Conservation (phyloP, 2,329 filamentous ascomycete species). For the Trichoderma guizhouense region DNA sequence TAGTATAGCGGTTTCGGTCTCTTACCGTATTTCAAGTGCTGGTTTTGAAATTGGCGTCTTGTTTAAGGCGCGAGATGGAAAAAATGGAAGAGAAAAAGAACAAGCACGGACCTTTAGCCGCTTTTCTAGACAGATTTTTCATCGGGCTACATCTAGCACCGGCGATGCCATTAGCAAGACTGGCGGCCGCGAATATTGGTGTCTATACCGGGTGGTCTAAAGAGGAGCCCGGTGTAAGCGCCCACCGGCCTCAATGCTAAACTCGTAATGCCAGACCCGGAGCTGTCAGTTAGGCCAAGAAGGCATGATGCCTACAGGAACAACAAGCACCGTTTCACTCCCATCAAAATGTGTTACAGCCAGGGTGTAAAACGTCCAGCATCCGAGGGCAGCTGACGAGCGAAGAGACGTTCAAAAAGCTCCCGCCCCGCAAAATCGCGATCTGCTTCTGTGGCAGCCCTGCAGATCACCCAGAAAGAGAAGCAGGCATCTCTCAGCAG, state of each 20-base stretch:
- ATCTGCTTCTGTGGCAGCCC: slow-evolving; percentile 17
- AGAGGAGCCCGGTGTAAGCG: neutral
- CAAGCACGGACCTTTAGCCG: neutral
- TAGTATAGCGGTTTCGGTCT: neutral
- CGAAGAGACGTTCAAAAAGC: neutral
- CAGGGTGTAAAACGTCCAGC: slow-evolving; percentile 3
- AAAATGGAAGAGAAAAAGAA: neutral
- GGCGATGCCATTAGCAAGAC: neutral
- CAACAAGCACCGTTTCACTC: neutral
- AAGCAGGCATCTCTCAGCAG: slow-evolving; percentile 1
- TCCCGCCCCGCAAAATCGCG: slow-evolving; percentile 16
- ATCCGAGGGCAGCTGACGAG: slow-evolving; percentile 4
- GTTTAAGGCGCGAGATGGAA: neutral
- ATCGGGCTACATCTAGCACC: neutral
- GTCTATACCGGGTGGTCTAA: neutral
- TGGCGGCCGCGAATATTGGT: neutral
- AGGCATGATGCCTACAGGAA: neutral
- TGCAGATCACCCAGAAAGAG: slow-evolving; percentile 15
- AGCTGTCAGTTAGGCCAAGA: neutral
- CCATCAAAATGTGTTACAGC: neutral
- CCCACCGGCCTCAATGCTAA: neutral
- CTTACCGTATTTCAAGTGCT: neutral
- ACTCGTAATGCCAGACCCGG: neutral
- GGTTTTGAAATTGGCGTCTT: neutral
- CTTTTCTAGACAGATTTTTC: neutral